Evolutionary conservation across 1,139 yeast genomes (phyloP).

Genomic region (Diutina mesorugosa): DNA sequence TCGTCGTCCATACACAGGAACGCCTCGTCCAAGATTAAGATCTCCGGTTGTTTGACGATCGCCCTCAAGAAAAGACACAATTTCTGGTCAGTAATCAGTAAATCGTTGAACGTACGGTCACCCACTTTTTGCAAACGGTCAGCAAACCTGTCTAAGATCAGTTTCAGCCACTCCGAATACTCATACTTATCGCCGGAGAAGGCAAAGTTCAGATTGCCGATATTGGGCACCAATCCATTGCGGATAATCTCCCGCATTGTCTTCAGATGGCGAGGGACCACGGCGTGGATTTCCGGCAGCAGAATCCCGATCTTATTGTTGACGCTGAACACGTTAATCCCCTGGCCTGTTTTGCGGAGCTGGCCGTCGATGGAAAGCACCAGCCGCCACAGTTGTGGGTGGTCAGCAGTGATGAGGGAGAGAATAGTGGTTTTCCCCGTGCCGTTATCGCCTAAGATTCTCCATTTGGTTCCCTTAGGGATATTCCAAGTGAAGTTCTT

Average conservation of each 20-base stretch:
- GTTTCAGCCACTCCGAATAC: conserved; percentile 4
- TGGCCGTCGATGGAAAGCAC: conserved; percentile 52
- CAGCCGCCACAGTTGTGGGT: conserved; percentile 90
- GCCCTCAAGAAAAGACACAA: conserved; percentile 65
- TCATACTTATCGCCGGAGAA: conserved; percentile 7
- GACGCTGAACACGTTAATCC: conserved; percentile 62
- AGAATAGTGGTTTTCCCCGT: conserved; percentile 85
- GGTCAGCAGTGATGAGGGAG: conserved; percentile 82
- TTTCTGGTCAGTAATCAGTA: conserved; percentile 69
- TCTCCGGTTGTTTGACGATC: conserved; percentile 58
- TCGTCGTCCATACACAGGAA: conserved; percentile 78
- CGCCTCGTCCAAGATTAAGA: conserved; percentile 84
- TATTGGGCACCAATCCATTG: conserved; percentile 52
- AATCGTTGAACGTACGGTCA: conserved; percentile 32
- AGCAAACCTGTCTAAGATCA: conserved; percentile 14
- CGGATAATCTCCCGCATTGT: conserved; percentile 47
- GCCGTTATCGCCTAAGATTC: conserved; percentile 81
- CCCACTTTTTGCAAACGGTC: conserved; percentile 16
- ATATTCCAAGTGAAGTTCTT: conserved; percentile 55
- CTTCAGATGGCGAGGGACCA: conserved; percentile 45
- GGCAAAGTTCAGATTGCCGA: conserved; percentile 42
- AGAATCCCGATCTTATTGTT: conserved; percentile 75
- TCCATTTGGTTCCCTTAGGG: conserved; percentile 70
- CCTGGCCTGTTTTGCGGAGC: conserved; percentile 58
- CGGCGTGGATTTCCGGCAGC: conserved; percentile 84